A percentile compares a stretch with the other conserved stretches of the same genome.
Conservation (phyloP, 495 filamentous ascomycete species). For the Cercophora samala region DNA sequence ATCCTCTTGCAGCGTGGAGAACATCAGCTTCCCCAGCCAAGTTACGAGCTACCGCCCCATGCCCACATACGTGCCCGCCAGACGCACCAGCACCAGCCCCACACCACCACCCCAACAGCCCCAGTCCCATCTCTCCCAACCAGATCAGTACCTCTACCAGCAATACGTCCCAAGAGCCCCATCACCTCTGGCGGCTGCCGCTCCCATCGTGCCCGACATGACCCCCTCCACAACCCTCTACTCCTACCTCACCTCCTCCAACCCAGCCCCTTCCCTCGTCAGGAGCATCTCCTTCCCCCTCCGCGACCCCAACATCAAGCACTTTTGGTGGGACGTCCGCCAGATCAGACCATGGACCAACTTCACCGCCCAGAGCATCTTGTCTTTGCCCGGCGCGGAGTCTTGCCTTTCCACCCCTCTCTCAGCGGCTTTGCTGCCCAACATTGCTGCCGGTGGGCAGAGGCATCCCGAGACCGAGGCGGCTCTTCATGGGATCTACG, state of each 20-base stretch:
- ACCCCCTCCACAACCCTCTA: constrained; percentile 66
- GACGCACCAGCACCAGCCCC: constrained; percentile 33
- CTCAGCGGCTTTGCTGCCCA: constrained; percentile 59
- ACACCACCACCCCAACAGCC: constrained; percentile 34
- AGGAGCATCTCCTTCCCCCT: constrained; percentile 70
- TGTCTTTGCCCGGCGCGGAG: constrained; percentile 66
- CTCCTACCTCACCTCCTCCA: constrained; percentile 72
- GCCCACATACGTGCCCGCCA: constrained; percentile 60
- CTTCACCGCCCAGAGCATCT: constrained; percentile 71
- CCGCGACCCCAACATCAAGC: constrained; percentile 65
- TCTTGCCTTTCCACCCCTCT: constrained; percentile 71
- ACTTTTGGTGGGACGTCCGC: constrained; percentile 94
- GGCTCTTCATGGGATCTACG: constrained; percentile 65
- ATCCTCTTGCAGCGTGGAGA: constrained; percentile 68
- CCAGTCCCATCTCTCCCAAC: constrained; percentile 31
- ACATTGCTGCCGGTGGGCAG: constrained; percentile 45
- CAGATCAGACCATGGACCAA: constrained; percentile 77
- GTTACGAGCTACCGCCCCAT: constrained; percentile 60
- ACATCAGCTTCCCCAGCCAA: constrained; percentile 60
- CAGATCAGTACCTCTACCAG: constrained; percentile 47
- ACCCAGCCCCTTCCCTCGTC: constrained; percentile 77
- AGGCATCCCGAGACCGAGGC: constrained; percentile 71
- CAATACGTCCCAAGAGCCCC: constrained; percentile 44
- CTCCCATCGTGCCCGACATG: constrained; percentile 38
- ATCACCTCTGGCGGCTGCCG: constrained; percentile 48